Conservation (phyloP, 2,329 filamentous ascomycete genomes). For the Purpureocillium lavendulum region DNA sequence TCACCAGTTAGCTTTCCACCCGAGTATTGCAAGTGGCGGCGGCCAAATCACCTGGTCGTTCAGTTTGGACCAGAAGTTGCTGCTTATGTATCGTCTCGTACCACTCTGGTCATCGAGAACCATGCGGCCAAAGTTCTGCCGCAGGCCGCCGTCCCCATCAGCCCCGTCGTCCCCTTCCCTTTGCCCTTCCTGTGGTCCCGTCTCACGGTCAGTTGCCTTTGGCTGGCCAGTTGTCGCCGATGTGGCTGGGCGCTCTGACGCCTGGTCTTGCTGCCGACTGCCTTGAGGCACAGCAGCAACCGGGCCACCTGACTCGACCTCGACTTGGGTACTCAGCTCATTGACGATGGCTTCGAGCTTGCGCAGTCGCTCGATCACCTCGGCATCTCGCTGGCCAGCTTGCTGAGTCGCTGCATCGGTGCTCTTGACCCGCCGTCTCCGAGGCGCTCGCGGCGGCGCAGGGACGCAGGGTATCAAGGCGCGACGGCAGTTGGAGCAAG, state of each 20-base stretch:
- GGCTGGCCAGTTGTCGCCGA: too few relatives aligned
- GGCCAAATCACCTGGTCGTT: conserved; percentile 39
- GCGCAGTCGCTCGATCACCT: conserved; percentile 40
- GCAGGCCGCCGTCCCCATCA: conserved; percentile 11
- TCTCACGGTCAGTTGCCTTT: too few relatives aligned
- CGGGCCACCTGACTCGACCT: too few relatives aligned
- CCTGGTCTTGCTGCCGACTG: too few relatives aligned
- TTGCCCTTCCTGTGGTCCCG: too few relatives aligned
- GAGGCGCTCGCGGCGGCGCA: conserved; percentile 44
- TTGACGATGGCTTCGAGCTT: conserved; percentile 43
- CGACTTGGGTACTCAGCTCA: conserved; percentile 36
- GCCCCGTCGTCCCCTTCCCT: too few relatives aligned
- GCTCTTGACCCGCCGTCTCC: too few relatives aligned
- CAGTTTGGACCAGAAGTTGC: conserved; percentile 47
- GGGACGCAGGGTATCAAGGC: conserved; percentile 43
- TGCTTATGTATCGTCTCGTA: conserved; percentile 39
- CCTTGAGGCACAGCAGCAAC: too few relatives aligned
- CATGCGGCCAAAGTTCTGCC: conserved; percentile 35
- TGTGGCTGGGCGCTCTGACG: too few relatives aligned
- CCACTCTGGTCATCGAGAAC: conserved; percentile 35
- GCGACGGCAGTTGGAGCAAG: conserved; percentile 48
- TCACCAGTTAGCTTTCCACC: too few relatives aligned
- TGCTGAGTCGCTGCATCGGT: conserved; percentile 17
- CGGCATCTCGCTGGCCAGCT: conserved; percentile 17
- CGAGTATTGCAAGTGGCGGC: too few relatives aligned